Base-by-base conservation (phyloP, 768 basidiomycete species). In the Xerocomus spinulosus region DNA sequence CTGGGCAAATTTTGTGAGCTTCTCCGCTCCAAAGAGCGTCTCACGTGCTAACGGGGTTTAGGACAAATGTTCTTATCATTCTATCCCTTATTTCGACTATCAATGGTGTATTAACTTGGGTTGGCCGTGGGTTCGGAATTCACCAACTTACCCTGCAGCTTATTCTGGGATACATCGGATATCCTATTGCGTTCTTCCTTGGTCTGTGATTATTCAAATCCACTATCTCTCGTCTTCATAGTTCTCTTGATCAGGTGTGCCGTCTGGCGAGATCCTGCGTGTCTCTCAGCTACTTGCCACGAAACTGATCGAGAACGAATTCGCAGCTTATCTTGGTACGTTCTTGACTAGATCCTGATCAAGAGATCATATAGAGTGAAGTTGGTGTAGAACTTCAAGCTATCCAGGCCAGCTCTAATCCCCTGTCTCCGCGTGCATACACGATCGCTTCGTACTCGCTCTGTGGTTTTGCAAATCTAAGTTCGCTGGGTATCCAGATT, bases 401-500 rank as follows among this genome's bases (percentile, higher is more conserved):
- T 8, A 73, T 90, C 44, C 73, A 82, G 51, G 67, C 68, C 8
- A 60, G 66, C 50, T 64, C 69, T 20, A 68, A 74, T 42, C 79
- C 86, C 3, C 77, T 92, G 42, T 82, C 82, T 18, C 73, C 68
- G 25, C 88, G 87, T 48, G 87, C 82, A 18, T 92, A 75, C 68
- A 86, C 84, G 44, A 92, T 94, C 56, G 82, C 86, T 13, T 82
- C 85, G 28, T 95, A 93, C 64, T 84, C 86, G 14, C 81, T 94
- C 14, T 93, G 91, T 66, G 93, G 93, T 9, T 95, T 95, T 60
- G 89, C 89, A 50, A 94, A 94, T 64, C 72, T 91, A 37, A 81
- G 85, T 46, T 88, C 88, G 7, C 72, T 92, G 21, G 92, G 92
- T 60, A 91, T 94, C 56, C 88, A 92, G 65, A 80, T 88, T 50